phyloP scores from a whole-genome alignment of 75 land plant species.

The Cryptomeria japonica region DNA sequence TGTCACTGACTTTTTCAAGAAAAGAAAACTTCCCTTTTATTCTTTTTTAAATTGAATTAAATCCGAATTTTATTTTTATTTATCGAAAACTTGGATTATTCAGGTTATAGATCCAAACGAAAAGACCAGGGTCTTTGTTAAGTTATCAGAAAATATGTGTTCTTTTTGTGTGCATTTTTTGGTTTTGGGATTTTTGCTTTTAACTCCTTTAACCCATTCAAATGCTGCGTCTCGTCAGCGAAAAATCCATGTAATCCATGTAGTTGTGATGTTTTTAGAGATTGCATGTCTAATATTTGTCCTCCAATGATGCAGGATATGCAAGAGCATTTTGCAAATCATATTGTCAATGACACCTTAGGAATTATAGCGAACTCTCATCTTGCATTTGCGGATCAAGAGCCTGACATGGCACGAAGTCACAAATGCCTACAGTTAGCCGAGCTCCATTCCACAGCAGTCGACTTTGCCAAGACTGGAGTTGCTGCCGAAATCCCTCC shows the following conservation, averaged over 20 bases:
- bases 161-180: not conserved
- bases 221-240: not conserved
- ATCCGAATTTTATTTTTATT: not conserved
- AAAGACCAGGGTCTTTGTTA: not conserved
- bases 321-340: conserved; percentile 67
- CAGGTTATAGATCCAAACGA: not conserved
- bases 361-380: conserved; percentile 86
- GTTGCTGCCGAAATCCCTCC: conserved; percentile 76
- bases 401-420: conserved; percentile 54
- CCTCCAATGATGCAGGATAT: conserved; percentile 64
- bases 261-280: not conserved
- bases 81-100: not conserved
- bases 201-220: not conserved
- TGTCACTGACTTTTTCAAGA: not conserved
- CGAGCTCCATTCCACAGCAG: conserved; percentile 70
- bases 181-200: not conserved
- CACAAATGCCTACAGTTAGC: conserved; percentile 69
- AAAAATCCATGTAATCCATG: not conserved
- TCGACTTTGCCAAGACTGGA: conserved; percentile 94
- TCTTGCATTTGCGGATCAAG: conserved; percentile 69
- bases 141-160: not conserved
- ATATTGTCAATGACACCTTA: conserved; percentile 85
- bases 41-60: not conserved
- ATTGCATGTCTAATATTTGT: not conserved
- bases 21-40: not conserved